phyloP scores from a whole-genome alignment of 352 stramenopile genomes.

The Phytophthora pistaciae region DNA sequence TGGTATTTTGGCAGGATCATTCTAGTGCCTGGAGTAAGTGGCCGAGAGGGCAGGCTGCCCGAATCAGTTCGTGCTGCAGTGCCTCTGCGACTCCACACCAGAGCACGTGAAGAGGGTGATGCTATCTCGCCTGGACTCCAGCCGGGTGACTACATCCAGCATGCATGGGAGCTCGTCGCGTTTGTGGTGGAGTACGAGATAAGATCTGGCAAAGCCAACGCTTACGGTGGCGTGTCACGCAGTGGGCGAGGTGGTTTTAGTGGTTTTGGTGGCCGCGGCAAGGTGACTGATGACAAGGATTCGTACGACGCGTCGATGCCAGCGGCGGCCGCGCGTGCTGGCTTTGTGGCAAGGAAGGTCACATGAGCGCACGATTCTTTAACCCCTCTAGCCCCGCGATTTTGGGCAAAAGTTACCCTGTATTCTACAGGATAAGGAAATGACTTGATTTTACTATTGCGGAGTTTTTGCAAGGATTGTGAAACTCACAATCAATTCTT shows the following conservation, averaged over 20 bases:
- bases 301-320: background rate
- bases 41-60: background rate
- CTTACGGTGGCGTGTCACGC: background rate
- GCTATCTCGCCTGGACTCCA: background rate
- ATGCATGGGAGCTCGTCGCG: slow-evolving; percentile 9
- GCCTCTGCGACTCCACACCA: background rate
- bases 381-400: no score
- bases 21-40: slow-evolving; percentile 11
- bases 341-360: background rate
- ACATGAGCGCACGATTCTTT: no score
- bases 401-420: no score
- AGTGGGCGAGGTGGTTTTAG: background rate
- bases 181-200: slow-evolving; percentile 5
- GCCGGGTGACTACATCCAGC: slow-evolving; percentile 3
- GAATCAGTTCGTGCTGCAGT: slow-evolving; percentile 9
- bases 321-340: background rate
- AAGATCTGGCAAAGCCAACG: background rate
- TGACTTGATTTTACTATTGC: no score
- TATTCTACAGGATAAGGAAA: no score
- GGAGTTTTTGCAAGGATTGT: no score
- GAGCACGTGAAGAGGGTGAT: slow-evolving; percentile 3
- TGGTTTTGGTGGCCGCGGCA: background rate
- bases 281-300: background rate
- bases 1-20: no score
- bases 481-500: no score